A percentile compares a stretch with the other conserved stretches of the same genome.
Evolutionary conservation across 768 basidiomycete genomes (phyloP).

Genomic region (Chiua virens): DNA sequence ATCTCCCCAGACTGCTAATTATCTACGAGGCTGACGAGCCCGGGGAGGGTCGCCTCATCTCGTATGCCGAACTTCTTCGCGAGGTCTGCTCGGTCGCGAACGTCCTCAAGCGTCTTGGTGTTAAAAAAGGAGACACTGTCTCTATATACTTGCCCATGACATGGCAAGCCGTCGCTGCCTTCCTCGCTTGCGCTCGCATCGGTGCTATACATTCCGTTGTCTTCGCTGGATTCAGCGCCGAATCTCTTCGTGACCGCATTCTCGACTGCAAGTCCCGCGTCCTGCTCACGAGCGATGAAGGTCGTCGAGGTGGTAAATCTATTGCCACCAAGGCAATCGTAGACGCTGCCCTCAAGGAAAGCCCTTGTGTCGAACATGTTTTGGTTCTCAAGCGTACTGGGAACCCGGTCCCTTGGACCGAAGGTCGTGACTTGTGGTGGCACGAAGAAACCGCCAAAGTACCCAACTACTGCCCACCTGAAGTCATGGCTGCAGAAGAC

Average conservation of each 20-base stretch:
- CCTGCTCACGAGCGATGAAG: conserved; percentile 96
- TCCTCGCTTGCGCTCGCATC: conserved; percentile 97
- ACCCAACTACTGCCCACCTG: conserved; percentile 83
- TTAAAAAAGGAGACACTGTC: conserved; percentile 95
- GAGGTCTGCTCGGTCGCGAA: conserved; percentile 91
- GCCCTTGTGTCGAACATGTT: conserved; percentile 85
- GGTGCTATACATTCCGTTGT: conserved; percentile 97
- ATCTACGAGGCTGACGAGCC: conserved; percentile 99
- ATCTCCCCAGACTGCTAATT: conserved; percentile 72
- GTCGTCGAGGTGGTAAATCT: conserved; percentile 87
- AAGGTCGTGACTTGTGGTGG: conserved; percentile 94
- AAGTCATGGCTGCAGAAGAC: conserved; percentile 89
- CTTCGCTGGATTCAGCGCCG: conserved; percentile 95
- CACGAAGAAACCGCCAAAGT: conserved; percentile 88
- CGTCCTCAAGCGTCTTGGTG: conserved; percentile 82
- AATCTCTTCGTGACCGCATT: conserved; percentile 90
- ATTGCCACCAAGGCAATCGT: conserved; percentile 95
- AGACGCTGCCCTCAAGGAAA: conserved; percentile 84
- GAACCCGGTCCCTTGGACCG: conserved; percentile 72
- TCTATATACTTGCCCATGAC: conserved; percentile 94
- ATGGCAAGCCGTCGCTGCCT: conserved; percentile 93
- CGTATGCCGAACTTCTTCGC: conserved; percentile 82
- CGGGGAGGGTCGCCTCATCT: conserved; percentile 69
- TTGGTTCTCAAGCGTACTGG: conserved; percentile 90
- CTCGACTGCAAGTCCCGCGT: conserved; percentile 87